Evolutionary conservation across 1,284 basidiomycete species (phyloP).

Genomic region (Apiotrichum sp.): DNA sequence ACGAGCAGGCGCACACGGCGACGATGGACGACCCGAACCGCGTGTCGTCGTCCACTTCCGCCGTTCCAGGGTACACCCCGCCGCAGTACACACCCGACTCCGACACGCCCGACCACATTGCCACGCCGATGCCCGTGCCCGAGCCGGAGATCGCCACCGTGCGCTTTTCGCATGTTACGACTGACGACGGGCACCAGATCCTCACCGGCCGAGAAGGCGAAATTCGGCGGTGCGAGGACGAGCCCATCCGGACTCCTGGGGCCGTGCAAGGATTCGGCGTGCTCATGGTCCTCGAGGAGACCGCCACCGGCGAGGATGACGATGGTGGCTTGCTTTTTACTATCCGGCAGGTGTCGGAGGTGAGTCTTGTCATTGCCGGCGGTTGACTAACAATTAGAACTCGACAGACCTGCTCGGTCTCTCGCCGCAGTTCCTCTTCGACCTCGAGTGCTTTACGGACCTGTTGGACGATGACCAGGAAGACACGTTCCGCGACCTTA

Average conservation of each 20-base stretch:
- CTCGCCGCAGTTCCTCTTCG: slow-evolving; percentile 70
- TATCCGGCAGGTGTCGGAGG: slow-evolving; percentile 78
- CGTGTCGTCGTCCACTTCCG: too few relatives aligned
- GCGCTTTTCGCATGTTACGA: slow-evolving; percentile 63
- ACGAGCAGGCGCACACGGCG: too few relatives aligned
- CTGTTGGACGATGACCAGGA: slow-evolving; percentile 66
- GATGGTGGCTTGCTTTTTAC: slow-evolving; percentile 44
- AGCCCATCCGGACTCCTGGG: slow-evolving; percentile 80
- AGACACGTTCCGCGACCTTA: slow-evolving; percentile 68
- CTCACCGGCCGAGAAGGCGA: slow-evolving; percentile 67
- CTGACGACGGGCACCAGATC: slow-evolving; percentile 66
- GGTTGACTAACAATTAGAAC: slow-evolving; percentile 55
- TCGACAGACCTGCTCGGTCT: slow-evolving; percentile 65
- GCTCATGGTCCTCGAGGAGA: slow-evolving; percentile 67
- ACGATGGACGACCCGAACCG: too few relatives aligned
- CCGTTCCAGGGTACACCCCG: too few relatives aligned
- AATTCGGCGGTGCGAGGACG: slow-evolving; percentile 69
- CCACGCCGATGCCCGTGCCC: too few relatives aligned
- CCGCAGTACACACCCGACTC: too few relatives aligned
- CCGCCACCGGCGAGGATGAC: slow-evolving; percentile 50
- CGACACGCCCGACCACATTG: too few relatives aligned
- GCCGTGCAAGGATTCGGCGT: slow-evolving; percentile 82
- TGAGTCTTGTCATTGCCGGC: slow-evolving; percentile 36
- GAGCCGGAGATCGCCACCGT: too few relatives aligned
- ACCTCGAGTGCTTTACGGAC: slow-evolving; percentile 68